These are phyloP conservation scores for Chloromonas sp. DNA, from an alignment of 163 green algal species.

Conservation along the genomic window DNA sequence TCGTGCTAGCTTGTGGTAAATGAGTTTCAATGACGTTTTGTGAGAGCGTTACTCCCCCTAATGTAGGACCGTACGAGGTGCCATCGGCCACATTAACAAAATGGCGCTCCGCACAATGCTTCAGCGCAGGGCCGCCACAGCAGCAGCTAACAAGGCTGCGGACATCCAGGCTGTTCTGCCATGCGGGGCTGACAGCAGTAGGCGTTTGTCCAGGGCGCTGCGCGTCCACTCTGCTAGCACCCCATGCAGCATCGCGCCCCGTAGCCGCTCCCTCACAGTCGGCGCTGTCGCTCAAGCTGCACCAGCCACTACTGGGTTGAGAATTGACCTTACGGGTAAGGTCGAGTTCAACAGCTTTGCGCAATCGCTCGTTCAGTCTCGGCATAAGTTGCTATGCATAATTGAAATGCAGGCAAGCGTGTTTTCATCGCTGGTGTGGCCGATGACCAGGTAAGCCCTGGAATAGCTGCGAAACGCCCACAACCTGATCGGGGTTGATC, in stretches of 20 bases:
- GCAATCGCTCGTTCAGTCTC: neutral
- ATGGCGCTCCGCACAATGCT: neutral
- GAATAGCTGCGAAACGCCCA: neutral
- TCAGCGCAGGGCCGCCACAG: neutral
- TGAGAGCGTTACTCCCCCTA: no score
- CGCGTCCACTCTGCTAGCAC: no score
- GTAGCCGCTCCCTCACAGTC: slow-evolving; percentile 24
- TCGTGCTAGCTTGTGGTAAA: no score
- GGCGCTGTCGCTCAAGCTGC: slow-evolving; percentile 6
- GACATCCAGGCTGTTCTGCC: neutral
- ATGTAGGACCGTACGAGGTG: no score
- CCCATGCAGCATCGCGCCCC: neutral
- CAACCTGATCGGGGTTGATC: neutral
- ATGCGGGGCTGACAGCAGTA: neutral
- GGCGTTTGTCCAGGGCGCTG: neutral
- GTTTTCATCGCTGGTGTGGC: slow-evolving; percentile 98
- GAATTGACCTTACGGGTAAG: slow-evolving; percentile 43
- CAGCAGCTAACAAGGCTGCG: neutral
- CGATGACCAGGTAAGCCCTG: slow-evolving; percentile 83
- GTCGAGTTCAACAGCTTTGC: neutral
- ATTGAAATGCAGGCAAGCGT: slow-evolving; percentile 82
- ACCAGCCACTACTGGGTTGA: slow-evolving; percentile 24
- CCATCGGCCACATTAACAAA: neutral
- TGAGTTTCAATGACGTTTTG: no score
- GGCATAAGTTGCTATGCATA: no score